phyloP scores from a whole-genome alignment of 208 protist species.

The Novymonas esmeraldas region DNA sequence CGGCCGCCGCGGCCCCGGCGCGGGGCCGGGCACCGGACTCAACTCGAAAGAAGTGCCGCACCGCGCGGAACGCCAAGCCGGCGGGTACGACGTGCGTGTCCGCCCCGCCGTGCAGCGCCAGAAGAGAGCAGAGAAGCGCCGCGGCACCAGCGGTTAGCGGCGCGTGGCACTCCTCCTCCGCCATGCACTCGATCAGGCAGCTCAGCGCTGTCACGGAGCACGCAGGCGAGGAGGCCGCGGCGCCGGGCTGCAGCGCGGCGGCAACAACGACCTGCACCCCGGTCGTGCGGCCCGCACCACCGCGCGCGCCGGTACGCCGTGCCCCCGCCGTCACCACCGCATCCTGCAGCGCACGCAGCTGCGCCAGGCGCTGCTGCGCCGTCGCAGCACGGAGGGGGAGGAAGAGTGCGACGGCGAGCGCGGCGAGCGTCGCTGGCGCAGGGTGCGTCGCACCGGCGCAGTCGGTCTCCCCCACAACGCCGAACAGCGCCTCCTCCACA shows the following conservation, averaged over 20 bases:
- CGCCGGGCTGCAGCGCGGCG: slow-evolving; percentile 28
- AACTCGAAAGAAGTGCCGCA: slow-evolving; percentile 49
- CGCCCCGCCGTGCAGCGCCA: slow-evolving; percentile 26
- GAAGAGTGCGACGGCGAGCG: slow-evolving; percentile 40
- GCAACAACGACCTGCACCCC: slow-evolving; percentile 31
- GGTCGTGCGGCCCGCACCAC: background rate
- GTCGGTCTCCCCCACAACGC: slow-evolving; percentile 1
- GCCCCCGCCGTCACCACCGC: slow-evolving; percentile 30
- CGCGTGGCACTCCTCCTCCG: slow-evolving; percentile 60
- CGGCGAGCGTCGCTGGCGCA: slow-evolving; percentile 8
- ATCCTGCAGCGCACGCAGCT: slow-evolving; percentile 55
- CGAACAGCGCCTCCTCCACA: slow-evolving; percentile 50
- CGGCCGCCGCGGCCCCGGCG: slow-evolving; percentile 11
- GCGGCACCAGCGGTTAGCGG: slow-evolving; percentile 48
- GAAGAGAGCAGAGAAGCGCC: slow-evolving; percentile 55
- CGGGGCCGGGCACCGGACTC: slow-evolving; percentile 5
- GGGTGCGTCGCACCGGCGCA: background rate
- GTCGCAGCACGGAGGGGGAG: slow-evolving; percentile 53
- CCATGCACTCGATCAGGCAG: slow-evolving; percentile 75
- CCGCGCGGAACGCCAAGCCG: slow-evolving; percentile 29
- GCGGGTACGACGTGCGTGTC: slow-evolving; percentile 36
- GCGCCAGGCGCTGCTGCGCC: slow-evolving; percentile 30
- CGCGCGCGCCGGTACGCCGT: background rate
- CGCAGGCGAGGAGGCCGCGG: background rate
- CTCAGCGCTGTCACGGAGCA: slow-evolving; percentile 65